Conservation (phyloP, 495 filamentous ascomycete species). For the Penicillium odoratum region DNA sequence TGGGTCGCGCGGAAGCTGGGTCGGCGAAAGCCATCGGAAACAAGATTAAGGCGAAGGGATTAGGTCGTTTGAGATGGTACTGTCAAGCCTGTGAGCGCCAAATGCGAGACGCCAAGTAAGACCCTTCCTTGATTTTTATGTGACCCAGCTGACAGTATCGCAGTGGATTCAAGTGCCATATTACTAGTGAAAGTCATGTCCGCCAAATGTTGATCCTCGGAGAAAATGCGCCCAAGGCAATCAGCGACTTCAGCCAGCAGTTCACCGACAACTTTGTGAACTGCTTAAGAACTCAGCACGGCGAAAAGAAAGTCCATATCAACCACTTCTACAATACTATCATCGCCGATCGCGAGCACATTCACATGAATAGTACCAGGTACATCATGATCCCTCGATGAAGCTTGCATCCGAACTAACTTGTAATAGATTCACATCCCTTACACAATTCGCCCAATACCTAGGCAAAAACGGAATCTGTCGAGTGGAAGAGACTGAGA, state of each 20-base stretch:
- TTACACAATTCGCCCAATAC: constrained; percentile 87
- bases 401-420: neutral
- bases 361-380: constrained; percentile 90
- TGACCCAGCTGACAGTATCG: neutral
- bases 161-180: constrained; percentile 65
- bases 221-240: constrained; percentile 68
- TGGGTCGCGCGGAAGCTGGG: constrained; percentile 91
- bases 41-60: constrained; percentile 66
- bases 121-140: neutral
- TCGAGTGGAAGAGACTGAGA: constrained; percentile 84
- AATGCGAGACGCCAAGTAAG: constrained; percentile 5
- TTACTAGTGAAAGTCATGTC: constrained; percentile 77
- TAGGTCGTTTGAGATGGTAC: constrained; percentile 58
- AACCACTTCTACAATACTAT: constrained; percentile 94
- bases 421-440: constrained; percentile 46
- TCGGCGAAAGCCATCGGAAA: constrained; percentile 83
- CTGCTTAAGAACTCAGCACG: constrained; percentile 74
- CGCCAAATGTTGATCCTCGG: constrained; percentile 75
- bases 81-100: constrained; percentile 21
- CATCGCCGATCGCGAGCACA: constrained; percentile 56
- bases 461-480: constrained; percentile 83
- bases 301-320: constrained; percentile 78
- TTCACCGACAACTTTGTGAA: constrained; percentile 74
- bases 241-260: constrained; percentile 59
- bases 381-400: constrained; percentile 49